These are phyloP conservation scores for Backusella mclennaniae DNA, from an alignment of 192 early-diverging fungal species.

Conservation along the genomic window DNA sequence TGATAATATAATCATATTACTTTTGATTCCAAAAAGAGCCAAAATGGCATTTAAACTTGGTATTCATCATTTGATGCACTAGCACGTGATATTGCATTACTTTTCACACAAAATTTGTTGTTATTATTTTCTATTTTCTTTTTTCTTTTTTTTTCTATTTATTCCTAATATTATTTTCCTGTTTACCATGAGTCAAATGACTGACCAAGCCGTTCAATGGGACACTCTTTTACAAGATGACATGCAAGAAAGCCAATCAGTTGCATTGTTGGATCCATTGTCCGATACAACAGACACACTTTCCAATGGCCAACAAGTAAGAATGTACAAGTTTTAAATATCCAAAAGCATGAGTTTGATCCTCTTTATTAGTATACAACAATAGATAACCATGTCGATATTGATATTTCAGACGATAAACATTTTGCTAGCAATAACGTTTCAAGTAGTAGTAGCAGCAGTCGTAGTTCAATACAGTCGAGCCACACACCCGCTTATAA, in stretches of 20 bases:
- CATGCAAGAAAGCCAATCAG: background rate
- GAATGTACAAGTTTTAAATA: background rate
- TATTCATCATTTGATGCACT: background rate
- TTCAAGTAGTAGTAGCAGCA: background rate
- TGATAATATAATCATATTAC: background rate
- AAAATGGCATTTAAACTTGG: background rate
- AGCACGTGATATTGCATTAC: background rate
- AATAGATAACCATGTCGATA: conserved; percentile 5
- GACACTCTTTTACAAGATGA: conserved; percentile 10
- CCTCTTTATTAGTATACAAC: background rate
- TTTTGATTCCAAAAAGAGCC: background rate
- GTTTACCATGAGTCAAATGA: background rate
- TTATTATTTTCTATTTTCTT: background rate
- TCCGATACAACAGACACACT: background rate
- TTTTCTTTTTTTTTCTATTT: conserved; percentile 5
- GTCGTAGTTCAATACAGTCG: background rate
- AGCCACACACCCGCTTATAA: background rate
- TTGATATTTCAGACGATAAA: conserved; percentile 22
- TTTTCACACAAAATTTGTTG: background rate
- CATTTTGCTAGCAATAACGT: background rate
- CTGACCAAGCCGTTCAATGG: conserved; percentile 4
- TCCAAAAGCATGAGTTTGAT: background rate
- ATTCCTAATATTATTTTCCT: background rate
- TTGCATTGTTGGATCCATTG: background rate
- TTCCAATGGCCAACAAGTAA: background rate